Evolutionary conservation across 768 basidiomycete species (phyloP).

Genomic region (Mycena maculata): DNA sequence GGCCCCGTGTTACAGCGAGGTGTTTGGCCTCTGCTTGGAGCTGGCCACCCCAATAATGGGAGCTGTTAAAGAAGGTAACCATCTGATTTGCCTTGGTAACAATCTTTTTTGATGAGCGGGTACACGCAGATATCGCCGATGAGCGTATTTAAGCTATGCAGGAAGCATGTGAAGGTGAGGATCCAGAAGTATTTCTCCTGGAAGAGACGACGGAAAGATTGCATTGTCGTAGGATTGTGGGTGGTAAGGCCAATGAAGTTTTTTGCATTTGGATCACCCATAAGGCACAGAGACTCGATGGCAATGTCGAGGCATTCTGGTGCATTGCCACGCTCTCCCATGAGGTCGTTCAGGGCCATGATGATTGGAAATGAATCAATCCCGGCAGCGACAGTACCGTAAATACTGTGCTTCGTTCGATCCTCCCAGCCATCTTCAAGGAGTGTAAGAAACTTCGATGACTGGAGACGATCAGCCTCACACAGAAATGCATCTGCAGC

Average conservation of each 20-base stretch:
- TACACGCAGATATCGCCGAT: conserved; percentile 39
- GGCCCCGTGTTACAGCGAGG: conserved; percentile 19
- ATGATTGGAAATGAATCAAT: conserved; percentile 39
- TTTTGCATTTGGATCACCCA: conserved; percentile 33
- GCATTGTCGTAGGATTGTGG: conserved; percentile 49
- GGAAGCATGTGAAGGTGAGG: conserved; percentile 40
- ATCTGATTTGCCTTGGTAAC: conserved; percentile 12
- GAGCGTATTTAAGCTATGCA: conserved; percentile 39
- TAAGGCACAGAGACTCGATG: conserved; percentile 33
- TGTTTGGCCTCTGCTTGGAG: conserved; percentile 33
- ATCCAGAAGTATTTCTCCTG: conserved; percentile 39
- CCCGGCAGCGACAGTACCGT: conserved; percentile 41
- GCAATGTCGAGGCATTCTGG: conserved; percentile 35
- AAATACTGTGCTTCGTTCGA: conserved; percentile 36
- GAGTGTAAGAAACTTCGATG: conserved; percentile 36
- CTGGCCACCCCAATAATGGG: conserved; percentile 48
- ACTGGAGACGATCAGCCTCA: conserved; percentile 33
- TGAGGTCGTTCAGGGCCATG: conserved; percentile 40
- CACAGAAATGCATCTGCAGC: conserved; percentile 33
- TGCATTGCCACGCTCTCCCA: conserved; percentile 37
- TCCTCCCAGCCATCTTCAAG: conserved; percentile 50
- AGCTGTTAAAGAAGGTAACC: conserved; percentile 25
- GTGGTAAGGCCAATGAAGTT: conserved; percentile 42
- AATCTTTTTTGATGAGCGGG: conserved; percentile 34
- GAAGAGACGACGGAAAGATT: conserved; percentile 37